These are phyloP conservation scores for Ganoderma multipileum DNA, from an alignment of 1,284 basidiomycete genomes.

Conservation along the genomic window DNA sequence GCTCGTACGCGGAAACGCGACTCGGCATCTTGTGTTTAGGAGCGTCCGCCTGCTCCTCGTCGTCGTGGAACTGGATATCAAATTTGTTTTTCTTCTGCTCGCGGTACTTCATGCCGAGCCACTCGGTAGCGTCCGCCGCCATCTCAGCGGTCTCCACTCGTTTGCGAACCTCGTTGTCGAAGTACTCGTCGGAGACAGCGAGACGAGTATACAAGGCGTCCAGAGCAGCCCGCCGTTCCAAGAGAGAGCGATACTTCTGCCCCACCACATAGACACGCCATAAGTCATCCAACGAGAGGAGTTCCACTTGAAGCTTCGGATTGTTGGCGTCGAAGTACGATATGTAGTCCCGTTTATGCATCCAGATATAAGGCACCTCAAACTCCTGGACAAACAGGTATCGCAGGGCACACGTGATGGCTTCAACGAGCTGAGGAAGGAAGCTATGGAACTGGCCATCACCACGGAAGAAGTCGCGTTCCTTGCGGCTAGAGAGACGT, in stretches of 20 bases:
- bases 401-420: slow-evolving; percentile 83
- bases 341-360: slow-evolving; percentile 92
- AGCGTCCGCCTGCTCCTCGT: slow-evolving; percentile 59
- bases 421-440: slow-evolving; percentile 75
- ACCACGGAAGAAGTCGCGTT: slow-evolving; percentile 74
- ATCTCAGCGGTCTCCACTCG: slow-evolving; percentile 84
- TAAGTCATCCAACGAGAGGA: slow-evolving; percentile 81
- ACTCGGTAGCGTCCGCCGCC: slow-evolving; percentile 92
- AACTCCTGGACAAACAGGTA: slow-evolving; percentile 89
- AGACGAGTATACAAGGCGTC: slow-evolving; percentile 70
- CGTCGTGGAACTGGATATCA: slow-evolving; percentile 74
- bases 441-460: slow-evolving; percentile 66
- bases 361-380: slow-evolving; percentile 96
- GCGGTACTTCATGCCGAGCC: slow-evolving; percentile 87
- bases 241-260: slow-evolving; percentile 85
- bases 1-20: slow-evolving; percentile 86
- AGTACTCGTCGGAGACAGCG: slow-evolving; percentile 73
- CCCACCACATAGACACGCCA: slow-evolving; percentile 91
- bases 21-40: slow-evolving; percentile 85
- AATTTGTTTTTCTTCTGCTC: slow-evolving; percentile 79
- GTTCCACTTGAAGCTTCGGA: slow-evolving; percentile 61
- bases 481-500: slow-evolving; percentile 83
- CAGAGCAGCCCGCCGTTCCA: slow-evolving; percentile 75
- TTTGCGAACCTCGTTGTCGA: slow-evolving; percentile 67
- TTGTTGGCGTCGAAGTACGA: slow-evolving; percentile 75